Evolutionary conservation across 768 basidiomycete species (phyloP), one percentile per base, ranked within the genome.

Genomic region (Termitomyces titanicus): DNA sequence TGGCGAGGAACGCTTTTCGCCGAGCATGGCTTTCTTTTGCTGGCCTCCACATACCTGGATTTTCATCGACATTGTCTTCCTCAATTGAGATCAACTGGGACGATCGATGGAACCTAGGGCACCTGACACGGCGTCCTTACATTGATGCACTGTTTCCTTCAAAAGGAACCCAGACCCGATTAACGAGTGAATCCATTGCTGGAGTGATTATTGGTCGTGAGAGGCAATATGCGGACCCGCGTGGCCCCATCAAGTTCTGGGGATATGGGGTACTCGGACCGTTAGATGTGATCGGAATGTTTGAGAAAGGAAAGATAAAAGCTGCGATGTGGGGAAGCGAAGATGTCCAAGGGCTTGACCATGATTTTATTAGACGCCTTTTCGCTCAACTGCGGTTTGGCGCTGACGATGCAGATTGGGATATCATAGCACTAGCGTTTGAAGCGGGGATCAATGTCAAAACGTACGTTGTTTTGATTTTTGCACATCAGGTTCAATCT

Each of bases 191-290:
- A 55, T 77, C 89, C 5, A 70, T 79, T 18, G 83, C 85, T 10
- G 91, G 91, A 3, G 79, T 78, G 5, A 64, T 88, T 13, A 70
- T 93, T 33, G 91, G 89, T 11, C 74, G 78, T 53, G 85, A 91
- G 63, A 78, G 78, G 62, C 77, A 82, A 60, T 85, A 86, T 55
- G 63, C 66, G n/a, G 74, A 74, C 33, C 76, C 80, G 2, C 88
- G 88, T 69, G 85, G 86, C 11, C 86, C 85, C 17, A 72, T 92
- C 50, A 85, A 83, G 59, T 76, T 76, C 47, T 93, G 91, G 90
- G 68, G 77, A 2, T 71, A 70, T 56, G 77, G 74, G 27, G 78
- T 79, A 6, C 61, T 88, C 40, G 76, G 69, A 9, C 81, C 83
- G 11, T 65, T 92, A 44, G 88, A 89, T 58, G 42, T 65, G 45